Evolutionary conservation across 163 green algal species (phyloP).

Genomic region (Scenedesmus sp.): DNA sequence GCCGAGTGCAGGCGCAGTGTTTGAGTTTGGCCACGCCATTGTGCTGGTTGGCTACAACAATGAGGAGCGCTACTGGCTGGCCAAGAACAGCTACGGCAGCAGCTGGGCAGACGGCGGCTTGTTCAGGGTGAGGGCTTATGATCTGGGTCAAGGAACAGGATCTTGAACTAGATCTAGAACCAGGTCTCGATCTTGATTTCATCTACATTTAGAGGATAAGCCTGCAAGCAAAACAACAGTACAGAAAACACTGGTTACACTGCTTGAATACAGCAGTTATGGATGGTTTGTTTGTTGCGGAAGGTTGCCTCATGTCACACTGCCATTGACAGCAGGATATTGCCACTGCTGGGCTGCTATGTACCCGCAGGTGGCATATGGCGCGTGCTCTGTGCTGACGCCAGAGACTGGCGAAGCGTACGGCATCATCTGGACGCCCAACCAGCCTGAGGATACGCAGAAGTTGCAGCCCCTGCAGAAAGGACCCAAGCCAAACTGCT

Average conservation of each 20-base stretch:
- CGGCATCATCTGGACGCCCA: not conserved
- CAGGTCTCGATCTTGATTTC: no score
- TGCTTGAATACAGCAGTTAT: no score
- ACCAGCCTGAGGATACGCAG: not conserved
- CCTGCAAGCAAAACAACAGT: no score
- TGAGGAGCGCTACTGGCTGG: constrained; percentile 8
- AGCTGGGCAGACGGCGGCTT: not conserved
- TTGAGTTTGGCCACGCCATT: not conserved
- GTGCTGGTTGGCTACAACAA: constrained; percentile 19
- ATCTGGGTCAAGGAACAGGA: no score
- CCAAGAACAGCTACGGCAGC: constrained; percentile 16
- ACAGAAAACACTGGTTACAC: no score
- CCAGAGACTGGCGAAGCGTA: not conserved
- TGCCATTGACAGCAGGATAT: no score
- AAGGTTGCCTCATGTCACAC: no score
- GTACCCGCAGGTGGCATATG: not conserved
- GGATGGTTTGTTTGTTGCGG: no score
- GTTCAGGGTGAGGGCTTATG: not conserved
- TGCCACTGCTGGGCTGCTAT: not conserved
- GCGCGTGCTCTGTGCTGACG: not conserved
- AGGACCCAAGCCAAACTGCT: not conserved
- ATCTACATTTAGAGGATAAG: no score
- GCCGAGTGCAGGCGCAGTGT: not conserved
- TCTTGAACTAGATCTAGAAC: no score
- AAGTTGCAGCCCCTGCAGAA: not conserved